A percentile compares a stretch with the other conserved stretches of the same genome.
Evolutionary conservation across 192 early-diverging fungal species (phyloP).

Genomic region (Backusella circina): DNA sequence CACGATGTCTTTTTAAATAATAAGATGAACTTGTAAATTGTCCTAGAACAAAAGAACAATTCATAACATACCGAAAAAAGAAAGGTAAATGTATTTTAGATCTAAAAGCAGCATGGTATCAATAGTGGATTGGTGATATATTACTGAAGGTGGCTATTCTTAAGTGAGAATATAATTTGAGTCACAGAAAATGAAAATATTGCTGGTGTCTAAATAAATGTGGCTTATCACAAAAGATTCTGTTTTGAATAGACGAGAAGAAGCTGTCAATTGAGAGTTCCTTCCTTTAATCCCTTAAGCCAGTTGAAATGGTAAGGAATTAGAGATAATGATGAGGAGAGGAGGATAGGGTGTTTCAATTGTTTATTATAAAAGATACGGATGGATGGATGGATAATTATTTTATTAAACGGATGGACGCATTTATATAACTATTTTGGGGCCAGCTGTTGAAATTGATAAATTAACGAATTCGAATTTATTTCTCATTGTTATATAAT

Average conservation of each 20-base stretch:
- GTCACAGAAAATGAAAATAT: too few species aligned
- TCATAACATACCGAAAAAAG: too few species aligned
- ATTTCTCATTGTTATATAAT: background rate
- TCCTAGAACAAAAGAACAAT: too few species aligned
- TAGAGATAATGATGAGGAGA: background rate
- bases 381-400: background rate
- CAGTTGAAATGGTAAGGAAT: background rate
- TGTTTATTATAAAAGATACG: background rate
- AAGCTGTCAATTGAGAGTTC: background rate
- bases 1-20: too few species aligned
- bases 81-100: too few species aligned
- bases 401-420: constrained; percentile 6
- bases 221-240: background rate
- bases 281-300: background rate
- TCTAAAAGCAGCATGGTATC: too few species aligned
- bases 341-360: background rate
- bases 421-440: background rate
- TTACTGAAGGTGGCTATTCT: too few species aligned
- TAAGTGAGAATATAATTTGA: too few species aligned
- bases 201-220: background rate
- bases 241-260: background rate
- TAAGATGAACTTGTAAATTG: too few species aligned
- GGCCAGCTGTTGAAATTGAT: background rate
- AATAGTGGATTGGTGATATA: too few species aligned
- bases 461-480: constrained; percentile 5